Percentiles rank a stretch among this genome's conserved stretches.
These are phyloP conservation scores for Pythium brachiatum DNA, from an alignment of 352 stramenopile species.

Conservation along the genomic window DNA sequence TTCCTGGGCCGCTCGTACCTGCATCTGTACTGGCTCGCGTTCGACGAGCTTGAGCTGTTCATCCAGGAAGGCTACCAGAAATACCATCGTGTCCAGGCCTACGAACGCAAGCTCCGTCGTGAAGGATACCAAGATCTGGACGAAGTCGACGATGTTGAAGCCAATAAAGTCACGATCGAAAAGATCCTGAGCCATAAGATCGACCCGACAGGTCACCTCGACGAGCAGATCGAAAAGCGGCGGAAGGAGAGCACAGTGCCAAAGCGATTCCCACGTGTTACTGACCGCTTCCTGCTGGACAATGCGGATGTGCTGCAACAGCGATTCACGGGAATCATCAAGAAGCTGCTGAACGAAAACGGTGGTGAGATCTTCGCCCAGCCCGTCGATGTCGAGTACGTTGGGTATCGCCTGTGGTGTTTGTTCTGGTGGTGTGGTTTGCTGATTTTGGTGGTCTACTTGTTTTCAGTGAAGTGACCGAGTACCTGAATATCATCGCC, in stretches of 20 bases:
- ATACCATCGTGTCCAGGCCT: slow-evolving; percentile 78
- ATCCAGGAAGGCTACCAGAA: slow-evolving; percentile 85
- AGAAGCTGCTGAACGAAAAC: slow-evolving; percentile 78
- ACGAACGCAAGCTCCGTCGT: slow-evolving; percentile 77
- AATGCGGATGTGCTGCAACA: slow-evolving; percentile 67
- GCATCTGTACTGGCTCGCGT: slow-evolving; percentile 88
- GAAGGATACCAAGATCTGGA: slow-evolving; percentile 85
- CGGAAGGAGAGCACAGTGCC: slow-evolving; percentile 49
- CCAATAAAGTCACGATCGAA: slow-evolving; percentile 85
- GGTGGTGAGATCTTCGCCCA: slow-evolving; percentile 83
- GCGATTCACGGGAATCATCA: slow-evolving; percentile 73
- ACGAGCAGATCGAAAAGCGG: slow-evolving; percentile 81
- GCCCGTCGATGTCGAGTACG: slow-evolving; percentile 72
- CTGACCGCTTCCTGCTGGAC: slow-evolving; percentile 78
- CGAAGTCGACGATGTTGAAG: slow-evolving; percentile 85
- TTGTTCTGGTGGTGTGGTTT: neutral
- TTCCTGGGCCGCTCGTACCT: slow-evolving; percentile 86
- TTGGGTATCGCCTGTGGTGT: slow-evolving; percentile 1
- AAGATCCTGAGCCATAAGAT: slow-evolving; percentile 88
- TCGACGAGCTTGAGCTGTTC: slow-evolving; percentile 83
- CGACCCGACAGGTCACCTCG: slow-evolving; percentile 73
- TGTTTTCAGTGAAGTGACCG: slow-evolving; percentile 51
- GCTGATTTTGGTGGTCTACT: slow-evolving; percentile 1
- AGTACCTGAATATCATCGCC: slow-evolving; percentile 85
- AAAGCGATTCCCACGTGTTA: slow-evolving; percentile 69